A percentile compares a stretch with the other conserved stretches of the same genome.
Evolutionary conservation across 495 filamentous ascomycete species (phyloP).

Genomic region (Cairneyella variabilis): DNA sequence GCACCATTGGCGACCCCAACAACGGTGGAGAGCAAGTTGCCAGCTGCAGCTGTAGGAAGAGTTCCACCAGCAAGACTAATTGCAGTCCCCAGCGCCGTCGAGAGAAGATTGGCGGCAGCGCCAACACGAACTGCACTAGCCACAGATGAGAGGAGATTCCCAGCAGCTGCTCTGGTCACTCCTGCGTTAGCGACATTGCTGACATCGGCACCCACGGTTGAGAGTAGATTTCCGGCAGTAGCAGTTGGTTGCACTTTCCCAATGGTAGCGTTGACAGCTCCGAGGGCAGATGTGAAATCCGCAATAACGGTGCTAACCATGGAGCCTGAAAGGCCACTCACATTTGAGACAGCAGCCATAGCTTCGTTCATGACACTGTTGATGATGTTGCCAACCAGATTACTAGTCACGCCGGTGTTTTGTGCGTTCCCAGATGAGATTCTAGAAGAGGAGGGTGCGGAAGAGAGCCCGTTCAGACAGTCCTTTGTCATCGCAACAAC

Average conservation of each 20-base stretch:
- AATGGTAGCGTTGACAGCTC: background rate
- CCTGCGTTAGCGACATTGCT: background rate
- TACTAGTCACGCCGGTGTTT: too few species aligned
- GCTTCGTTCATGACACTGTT: background rate
- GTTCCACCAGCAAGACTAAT: background rate
- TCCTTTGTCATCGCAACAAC: background rate
- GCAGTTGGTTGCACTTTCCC: background rate
- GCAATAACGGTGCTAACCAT: background rate
- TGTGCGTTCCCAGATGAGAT: too few species aligned
- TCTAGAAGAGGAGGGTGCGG: background rate
- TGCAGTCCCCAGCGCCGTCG: background rate
- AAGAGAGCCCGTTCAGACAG: background rate
- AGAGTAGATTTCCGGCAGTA: background rate
- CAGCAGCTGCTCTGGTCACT: background rate
- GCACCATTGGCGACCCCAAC: background rate
- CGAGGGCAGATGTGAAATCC: background rate
- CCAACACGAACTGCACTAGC: background rate
- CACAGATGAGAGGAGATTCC: background rate
- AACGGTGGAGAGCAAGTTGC: background rate
- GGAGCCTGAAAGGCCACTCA: background rate
- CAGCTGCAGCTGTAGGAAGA: background rate
- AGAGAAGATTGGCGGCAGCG: background rate
- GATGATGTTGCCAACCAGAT: too few species aligned
- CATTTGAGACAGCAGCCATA: background rate
- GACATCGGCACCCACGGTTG: background rate